Evolutionary conservation across 176 grass and related monocot genomes (phyloP).

Genomic region (Oryza coarctata): DNA sequence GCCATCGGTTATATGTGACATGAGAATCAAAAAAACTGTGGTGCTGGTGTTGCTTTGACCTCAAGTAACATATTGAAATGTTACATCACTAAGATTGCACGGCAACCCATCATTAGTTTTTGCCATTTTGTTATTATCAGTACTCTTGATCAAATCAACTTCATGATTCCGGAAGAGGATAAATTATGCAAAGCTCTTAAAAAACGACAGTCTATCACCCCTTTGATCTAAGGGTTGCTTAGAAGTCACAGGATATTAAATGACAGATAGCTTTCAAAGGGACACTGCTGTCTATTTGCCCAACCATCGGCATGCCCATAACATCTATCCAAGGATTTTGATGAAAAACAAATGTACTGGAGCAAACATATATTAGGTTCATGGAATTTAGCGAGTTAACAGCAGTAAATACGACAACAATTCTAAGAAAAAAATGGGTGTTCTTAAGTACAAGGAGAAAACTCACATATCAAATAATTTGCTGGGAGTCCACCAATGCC

Average conservation of each 20-base stretch:
- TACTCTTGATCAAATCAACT: not conserved
- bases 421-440: not conserved
- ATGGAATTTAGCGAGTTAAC: not conserved
- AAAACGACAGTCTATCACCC: not conserved
- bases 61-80: conserved; percentile 27
- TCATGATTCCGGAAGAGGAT: not conserved
- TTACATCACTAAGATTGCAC: not conserved
- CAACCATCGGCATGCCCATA: not conserved
- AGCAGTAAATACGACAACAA: not conserved
- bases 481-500: conserved; percentile 97
- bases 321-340: conserved; percentile 3
- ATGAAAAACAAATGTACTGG: not conserved
- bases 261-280: not conserved
- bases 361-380: not conserved
- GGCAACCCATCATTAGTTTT: not conserved
- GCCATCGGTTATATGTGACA: conserved; percentile 1
- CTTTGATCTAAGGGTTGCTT: not conserved
- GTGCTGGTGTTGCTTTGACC: not conserved
- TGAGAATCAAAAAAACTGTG: conserved; percentile 3
- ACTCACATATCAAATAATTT: conserved; percentile 99
- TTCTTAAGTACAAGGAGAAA: not conserved
- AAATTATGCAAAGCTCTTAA: not conserved
- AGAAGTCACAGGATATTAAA: not conserved
- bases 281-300: not conserved
- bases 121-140: not conserved